Evolutionary conservation across 169 alveolate species (phyloP).

Genomic region (Plasmodium inui): DNA sequence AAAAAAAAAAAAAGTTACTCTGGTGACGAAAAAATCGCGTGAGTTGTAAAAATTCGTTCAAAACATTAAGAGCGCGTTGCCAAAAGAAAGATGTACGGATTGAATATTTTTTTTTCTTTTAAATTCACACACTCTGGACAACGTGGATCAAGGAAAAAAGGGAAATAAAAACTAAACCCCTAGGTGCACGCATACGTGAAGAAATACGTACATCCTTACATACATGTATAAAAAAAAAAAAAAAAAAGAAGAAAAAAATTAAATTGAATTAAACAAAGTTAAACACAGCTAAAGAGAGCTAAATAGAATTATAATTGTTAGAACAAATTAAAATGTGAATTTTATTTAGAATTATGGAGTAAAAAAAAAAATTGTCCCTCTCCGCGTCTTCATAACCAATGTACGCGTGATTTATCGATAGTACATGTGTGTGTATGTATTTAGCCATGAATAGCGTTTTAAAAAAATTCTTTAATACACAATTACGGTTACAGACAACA

Average conservation of each 20-base stretch:
- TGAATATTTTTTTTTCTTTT: neutral
- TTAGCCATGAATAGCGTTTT: neutral
- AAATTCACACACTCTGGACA: neutral
- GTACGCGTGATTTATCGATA: neutral
- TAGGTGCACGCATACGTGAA: neutral
- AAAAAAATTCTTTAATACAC: neutral
- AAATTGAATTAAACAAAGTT: neutral
- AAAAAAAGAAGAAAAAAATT: neutral
- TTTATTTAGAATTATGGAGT: neutral
- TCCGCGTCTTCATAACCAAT: conserved; percentile 6
- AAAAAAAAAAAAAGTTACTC: conserved; percentile 3
- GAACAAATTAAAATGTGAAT: conserved; percentile 21
- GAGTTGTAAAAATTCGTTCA: neutral
- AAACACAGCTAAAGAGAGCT: neutral
- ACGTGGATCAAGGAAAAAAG: neutral
- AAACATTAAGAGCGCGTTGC: conserved; percentile 4
- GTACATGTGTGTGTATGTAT: neutral
- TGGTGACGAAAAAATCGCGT: neutral
- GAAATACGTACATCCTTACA: neutral
- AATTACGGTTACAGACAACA: neutral
- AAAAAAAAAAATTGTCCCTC: neutral
- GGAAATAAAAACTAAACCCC: neutral
- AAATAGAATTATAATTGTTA: neutral
- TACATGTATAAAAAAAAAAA: neutral
- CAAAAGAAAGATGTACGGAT: neutral